Evolutionary conservation across 805 yeast genomes (phyloP), one percentile per base, ranked within the genome.

Genomic region (Candida glaebosa): DNA sequence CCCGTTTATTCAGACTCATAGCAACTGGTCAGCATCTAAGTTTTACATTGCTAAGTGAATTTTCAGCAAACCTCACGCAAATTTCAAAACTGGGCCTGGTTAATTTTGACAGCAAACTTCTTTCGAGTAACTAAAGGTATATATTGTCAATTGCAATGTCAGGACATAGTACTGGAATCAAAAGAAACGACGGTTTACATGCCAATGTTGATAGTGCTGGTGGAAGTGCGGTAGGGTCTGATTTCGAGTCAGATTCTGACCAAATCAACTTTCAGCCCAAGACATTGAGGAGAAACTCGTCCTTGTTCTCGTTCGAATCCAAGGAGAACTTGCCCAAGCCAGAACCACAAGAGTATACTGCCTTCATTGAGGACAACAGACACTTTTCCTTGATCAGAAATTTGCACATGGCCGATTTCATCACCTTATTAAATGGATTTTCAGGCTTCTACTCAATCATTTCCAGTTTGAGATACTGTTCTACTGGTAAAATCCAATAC

Each of bases 321-420:
- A 63, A 63, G 43, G 67, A 67, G 46, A 83, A 79, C 4, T 67
- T 84, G 50, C 90, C 88, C 8, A 82, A 86, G 34, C 91, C 93
- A 7, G 87, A 84, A 54, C 81, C 81, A 43, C 72, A 73, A 14
- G 95, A 91, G 60, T 82, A 87, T 54, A 73, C 76, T 46, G 87
- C 83, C 35, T 89, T 90, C 59, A 82, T 89, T 41, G 77, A 81
- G 30, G 98, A 91, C 63, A 75, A 75, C 37, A 76, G 95, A 57
- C 97, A 91, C 60, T 83, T 91, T 49, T 82, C 90, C 42, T 79
- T 93, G 78, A 68, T 93, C 42, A 73, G 96, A 57, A 84, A 85
- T 54, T 76, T 93, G 49, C 98, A 93, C 62, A 73, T 91, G 81
- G 99, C 99, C 4, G 99, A 93, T 63, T 88, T 83, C 68, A 93